Percentiles rank a stretch among this genome's conserved stretches.
phyloP scores from a whole-genome alignment of 163 green algal species.

The Scenedesmus sp. region DNA sequence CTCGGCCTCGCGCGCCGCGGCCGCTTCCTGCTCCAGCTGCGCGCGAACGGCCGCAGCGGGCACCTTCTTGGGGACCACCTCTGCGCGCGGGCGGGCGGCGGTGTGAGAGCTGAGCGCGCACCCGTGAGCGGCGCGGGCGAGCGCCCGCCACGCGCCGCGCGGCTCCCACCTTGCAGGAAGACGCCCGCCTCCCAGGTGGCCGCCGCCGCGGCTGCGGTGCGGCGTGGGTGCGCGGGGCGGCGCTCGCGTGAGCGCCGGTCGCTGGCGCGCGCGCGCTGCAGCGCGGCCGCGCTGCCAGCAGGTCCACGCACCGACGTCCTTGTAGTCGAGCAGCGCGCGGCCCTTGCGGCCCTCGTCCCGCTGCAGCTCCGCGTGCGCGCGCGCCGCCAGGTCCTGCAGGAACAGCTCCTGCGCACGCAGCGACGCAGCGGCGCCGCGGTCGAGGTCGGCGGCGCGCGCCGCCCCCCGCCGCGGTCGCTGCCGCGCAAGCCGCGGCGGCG shows the following conservation, averaged over 20 bases:
- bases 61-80: constrained; percentile 31
- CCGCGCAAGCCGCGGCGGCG: not conserved
- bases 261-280: not conserved
- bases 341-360: constrained; percentile 23
- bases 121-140: not conserved
- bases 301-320: constrained; percentile 10
- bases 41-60: constrained; percentile 15
- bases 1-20: too few species aligned
- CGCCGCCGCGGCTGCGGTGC: constrained; percentile 23
- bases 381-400: constrained; percentile 17
- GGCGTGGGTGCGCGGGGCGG: not conserved
- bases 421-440: not conserved
- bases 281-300: not conserved
- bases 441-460: too few species aligned
- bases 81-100: constrained; percentile 8
- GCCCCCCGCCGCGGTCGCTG: too few species aligned
- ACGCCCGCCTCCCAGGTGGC: constrained; percentile 24
- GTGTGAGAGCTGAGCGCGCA: not conserved
- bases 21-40: constrained; percentile 20
- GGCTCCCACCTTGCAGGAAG: constrained; percentile 19
- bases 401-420: constrained; percentile 30
- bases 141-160: not conserved
- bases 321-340: constrained; percentile 23
- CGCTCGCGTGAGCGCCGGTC: not conserved
- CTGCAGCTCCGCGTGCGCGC: constrained; percentile 10